phyloP scores from a whole-genome alignment of 2,329 filamentous ascomycete species.

The Clarireedia paspali region DNA sequence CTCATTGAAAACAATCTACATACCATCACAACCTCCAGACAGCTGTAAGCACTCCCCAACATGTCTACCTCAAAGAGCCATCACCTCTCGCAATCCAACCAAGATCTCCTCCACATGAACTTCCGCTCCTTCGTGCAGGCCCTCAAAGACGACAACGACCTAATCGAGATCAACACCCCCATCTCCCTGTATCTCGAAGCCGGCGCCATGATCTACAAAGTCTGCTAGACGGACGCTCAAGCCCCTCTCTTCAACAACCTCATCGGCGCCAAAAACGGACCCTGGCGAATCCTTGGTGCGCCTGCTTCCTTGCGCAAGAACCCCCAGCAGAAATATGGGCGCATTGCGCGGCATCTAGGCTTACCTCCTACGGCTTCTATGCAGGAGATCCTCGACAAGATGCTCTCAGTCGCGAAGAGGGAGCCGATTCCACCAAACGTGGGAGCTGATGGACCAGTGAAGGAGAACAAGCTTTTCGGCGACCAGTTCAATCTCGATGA shows the following conservation, averaged over 20 bases:
- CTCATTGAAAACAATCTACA: too few relatives aligned
- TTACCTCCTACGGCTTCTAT: conserved; percentile 32
- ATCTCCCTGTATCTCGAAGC: conserved; percentile 39
- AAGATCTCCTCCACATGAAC: conserved; percentile 27
- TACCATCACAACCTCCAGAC: too few relatives aligned
- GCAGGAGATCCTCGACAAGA: conserved; percentile 35
- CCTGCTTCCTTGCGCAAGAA: conserved; percentile 33
- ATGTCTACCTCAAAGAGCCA: conserved; percentile 1
- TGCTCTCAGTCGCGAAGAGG: conserved; percentile 31
- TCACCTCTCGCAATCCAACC: not conserved
- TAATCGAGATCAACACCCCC: conserved; percentile 37
- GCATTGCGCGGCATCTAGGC: conserved; percentile 36
- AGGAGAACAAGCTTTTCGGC: conserved; percentile 33
- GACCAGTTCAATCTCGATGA: conserved; percentile 36
- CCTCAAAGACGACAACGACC: conserved; percentile 35
- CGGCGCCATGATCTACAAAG: conserved; percentile 39
- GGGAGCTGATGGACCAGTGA: conserved; percentile 34
- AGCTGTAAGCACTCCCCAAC: too few relatives aligned
- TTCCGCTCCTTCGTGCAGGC: conserved; percentile 40
- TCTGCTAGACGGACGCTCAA: conserved; percentile 38
- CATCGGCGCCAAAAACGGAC: conserved; percentile 37
- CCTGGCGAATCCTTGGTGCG: conserved; percentile 41
- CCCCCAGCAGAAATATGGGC: conserved; percentile 31
- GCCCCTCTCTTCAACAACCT: conserved; percentile 46
- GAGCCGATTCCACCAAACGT: conserved; percentile 29